Percentiles rank a stretch among this genome's conserved stretches.
These are phyloP conservation scores for Citrus unshiu DNA, from an alignment of 345 rosid species.

Conservation along the genomic window DNA sequence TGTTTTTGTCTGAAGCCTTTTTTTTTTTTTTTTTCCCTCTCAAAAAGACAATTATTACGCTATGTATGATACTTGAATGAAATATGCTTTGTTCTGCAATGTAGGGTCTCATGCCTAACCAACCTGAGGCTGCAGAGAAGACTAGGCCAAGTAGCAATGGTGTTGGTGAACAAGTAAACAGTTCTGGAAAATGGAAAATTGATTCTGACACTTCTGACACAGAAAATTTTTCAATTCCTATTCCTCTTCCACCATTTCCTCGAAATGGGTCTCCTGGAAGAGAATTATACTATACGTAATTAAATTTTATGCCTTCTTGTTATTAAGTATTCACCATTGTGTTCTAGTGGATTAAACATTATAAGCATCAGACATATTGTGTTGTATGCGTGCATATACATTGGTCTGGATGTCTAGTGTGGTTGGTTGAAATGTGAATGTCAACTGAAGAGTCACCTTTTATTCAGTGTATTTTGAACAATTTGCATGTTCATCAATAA, in stretches of 20 bases:
- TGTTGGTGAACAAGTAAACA: conserved; percentile 20
- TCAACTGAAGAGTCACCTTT: not conserved
- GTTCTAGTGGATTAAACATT: not conserved
- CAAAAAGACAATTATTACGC: not conserved
- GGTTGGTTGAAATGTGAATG: not conserved
- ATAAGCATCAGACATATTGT: not conserved
- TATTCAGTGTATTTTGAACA: not conserved
- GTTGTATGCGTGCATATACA: not conserved
- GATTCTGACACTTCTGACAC: conserved; percentile 17
- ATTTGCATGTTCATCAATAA: not conserved
- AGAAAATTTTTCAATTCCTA: conserved; percentile 41
- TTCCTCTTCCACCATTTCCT: conserved; percentile 48
- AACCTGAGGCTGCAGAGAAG: conserved; percentile 34
- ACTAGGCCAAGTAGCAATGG: conserved; percentile 18
- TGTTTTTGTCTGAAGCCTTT: not conserved
- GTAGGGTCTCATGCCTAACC: conserved; percentile 29
- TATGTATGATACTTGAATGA: not conserved
- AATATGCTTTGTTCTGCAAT: not conserved
- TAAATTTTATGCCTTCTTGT: not conserved
- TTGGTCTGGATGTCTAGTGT: not conserved
- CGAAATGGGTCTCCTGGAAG: conserved; percentile 41
- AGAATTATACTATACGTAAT: conserved; percentile 68
- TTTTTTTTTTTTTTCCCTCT: not conserved
- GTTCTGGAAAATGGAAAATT: conserved; percentile 32
- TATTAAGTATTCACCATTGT: not conserved